Base-by-base conservation (phyloP, 169 alveolate genomes). In the Plasmodium blacklocki region DNA sequence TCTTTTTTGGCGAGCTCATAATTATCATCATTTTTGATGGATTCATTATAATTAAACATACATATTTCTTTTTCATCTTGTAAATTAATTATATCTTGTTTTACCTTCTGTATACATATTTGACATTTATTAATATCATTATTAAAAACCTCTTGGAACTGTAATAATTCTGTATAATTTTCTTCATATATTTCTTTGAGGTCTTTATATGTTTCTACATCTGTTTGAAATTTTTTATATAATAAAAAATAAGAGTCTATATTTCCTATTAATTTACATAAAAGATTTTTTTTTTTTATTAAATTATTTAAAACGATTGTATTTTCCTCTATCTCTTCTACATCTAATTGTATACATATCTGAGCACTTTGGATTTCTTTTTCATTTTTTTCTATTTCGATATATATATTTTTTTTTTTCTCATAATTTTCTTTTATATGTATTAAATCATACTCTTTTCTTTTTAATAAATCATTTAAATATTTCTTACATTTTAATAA, bases 371-470 rank as follows among this genome's bases (percentile, higher is more conserved):
- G 73, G 32, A 68, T 62, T 85, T 92, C 86, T 73, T 89, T 49
- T 75, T 49, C 74, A 72, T 72, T 64, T 60, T 62, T 59, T 64
- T 56, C 73, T 26, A 66, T 89, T 73, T 88, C 85, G 14, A 66
- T 49, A 75, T 72, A 26, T 21, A 73, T 29, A 39, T 60, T 59
- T 68, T 89, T 62, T 4, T 60, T 26, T 45, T 26, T 73, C 58
- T 49, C 75, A 67, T 47, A 72, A 71, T 18, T 26, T 23, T 60
- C 72, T 62, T 88, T 66, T 26, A 72, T 4, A 3, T 7, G 26
- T 11, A 62, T 8, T 9, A 59, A 66, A 12, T 74, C 94, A 68
- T 60, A 89, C 93, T 88, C 94, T 14, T 86, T 80, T 49, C 52
- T 91, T 18, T 56, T 60, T 43, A 90, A 52, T 1, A 89, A 54